A percentile compares a stretch with the other conserved stretches of the same genome.
Evolutionary conservation across 495 filamentous ascomycete genomes (phyloP).

Genomic region (Penicillium riverlandense): DNA sequence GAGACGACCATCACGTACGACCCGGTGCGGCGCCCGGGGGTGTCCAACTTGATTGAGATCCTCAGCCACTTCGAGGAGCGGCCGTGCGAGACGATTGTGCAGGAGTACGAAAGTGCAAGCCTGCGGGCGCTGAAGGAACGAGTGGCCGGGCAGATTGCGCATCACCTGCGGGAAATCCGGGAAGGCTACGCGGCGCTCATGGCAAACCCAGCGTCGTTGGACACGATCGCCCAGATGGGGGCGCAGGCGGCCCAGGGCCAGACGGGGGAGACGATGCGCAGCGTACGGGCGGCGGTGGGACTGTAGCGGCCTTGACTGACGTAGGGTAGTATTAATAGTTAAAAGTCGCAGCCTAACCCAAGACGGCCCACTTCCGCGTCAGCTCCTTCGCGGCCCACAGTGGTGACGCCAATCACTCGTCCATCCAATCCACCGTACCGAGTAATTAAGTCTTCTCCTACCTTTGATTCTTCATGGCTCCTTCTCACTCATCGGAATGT

Average conservation of each 20-base stretch:
- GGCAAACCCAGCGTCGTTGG: conserved; percentile 44
- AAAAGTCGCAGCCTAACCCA: no score
- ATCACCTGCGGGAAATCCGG: conserved; percentile 50
- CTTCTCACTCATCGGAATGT: no score
- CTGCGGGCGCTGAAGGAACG: conserved; percentile 59
- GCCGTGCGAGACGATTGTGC: conserved; percentile 49
- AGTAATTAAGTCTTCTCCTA: background rate
- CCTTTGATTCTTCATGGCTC: background rate
- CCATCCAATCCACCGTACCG: no score
- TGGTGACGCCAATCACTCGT: no score
- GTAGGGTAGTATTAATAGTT: background rate
- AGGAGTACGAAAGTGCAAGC: conserved; percentile 38
- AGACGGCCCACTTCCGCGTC: no score
- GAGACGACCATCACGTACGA: conserved; percentile 60
- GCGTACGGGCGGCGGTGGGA: conserved; percentile 57
- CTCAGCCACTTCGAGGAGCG: conserved; percentile 55
- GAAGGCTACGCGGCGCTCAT: conserved; percentile 53
- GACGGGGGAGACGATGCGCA: conserved; percentile 60
- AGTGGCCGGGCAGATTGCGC: conserved; percentile 48
- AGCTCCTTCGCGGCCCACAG: no score
- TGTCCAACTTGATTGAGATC: conserved; percentile 80
- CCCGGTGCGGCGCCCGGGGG: conserved; percentile 61
- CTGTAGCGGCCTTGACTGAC: conserved; percentile 23
- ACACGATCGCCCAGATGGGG: conserved; percentile 53
- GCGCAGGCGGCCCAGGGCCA: conserved; percentile 51